Conservation (phyloP, 768 basidiomycete species). For the Collybia sordida region DNA sequence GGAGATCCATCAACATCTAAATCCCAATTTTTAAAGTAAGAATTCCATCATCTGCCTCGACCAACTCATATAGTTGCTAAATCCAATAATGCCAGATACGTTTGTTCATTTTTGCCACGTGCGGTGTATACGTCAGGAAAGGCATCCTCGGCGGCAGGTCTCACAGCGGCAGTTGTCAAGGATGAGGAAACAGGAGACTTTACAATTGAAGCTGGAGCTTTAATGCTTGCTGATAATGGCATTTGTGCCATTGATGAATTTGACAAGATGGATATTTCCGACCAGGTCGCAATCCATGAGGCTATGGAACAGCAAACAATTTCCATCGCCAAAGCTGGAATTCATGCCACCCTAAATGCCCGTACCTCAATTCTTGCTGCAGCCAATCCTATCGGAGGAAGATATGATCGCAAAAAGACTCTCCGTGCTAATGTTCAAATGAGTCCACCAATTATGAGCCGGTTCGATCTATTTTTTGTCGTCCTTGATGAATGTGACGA, state of each 20-base stretch:
- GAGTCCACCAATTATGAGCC: conserved; percentile 99
- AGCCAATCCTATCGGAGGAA: conserved; percentile 95
- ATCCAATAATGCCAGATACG: conserved; percentile 65
- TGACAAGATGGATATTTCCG: conserved; percentile 99
- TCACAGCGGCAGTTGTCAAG: conserved; percentile 97
- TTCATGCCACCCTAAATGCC: conserved; percentile 97
- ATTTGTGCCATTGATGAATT: conserved; percentile 99
- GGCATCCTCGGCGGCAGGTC: conserved; percentile 97
- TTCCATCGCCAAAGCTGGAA: conserved; percentile 98
- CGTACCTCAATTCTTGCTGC: conserved; percentile 97
- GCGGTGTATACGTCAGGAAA: conserved; percentile 99
- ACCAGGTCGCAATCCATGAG: conserved; percentile 99
- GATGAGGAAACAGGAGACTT: conserved; percentile 99
- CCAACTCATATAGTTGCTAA: not conserved
- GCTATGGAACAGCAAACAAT: conserved; percentile 99
- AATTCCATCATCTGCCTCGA: conserved; percentile 8
- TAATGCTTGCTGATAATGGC: conserved; percentile 99
- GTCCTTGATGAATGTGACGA: conserved; percentile 97
- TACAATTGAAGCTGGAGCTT: conserved; percentile 97
- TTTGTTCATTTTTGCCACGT: conserved; percentile 96
- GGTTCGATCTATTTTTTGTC: conserved; percentile 97
- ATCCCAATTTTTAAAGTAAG: conserved; percentile 96
- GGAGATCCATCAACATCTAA: conserved; percentile 98
- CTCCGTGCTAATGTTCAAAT: conserved; percentile 93
- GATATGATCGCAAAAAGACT: conserved; percentile 94